Evolutionary conservation across 2,329 filamentous ascomycete species (phyloP).

Genomic region (Pyricularia grisea): DNA sequence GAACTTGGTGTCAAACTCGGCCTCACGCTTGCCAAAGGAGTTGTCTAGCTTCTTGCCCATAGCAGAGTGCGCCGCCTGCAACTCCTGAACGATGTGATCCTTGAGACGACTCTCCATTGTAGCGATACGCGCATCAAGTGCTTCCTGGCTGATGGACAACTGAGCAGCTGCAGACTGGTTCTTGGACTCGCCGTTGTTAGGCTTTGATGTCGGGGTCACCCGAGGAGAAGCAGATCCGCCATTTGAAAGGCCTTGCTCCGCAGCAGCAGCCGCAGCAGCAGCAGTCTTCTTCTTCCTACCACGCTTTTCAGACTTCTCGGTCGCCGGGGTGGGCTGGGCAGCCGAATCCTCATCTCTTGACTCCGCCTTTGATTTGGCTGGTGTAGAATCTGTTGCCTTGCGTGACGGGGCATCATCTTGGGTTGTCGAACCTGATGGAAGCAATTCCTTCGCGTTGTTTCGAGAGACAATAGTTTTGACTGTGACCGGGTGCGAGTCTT

Average conservation of each 20-base stretch:
- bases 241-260: conserved; percentile 34
- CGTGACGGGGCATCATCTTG: conserved; percentile 18
- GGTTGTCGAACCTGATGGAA: conserved; percentile 2
- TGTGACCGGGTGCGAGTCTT: neutral
- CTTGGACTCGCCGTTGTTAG: conserved; percentile 20
- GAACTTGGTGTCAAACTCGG: conserved; percentile 42
- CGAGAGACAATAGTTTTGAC: conserved; percentile 15
- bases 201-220: conserved; percentile 14
- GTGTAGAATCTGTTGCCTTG: conserved; percentile 20
- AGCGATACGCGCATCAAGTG: conserved; percentile 43
- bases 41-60: conserved; percentile 39
- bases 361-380: conserved; percentile 30
- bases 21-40: conserved; percentile 47
- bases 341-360: conserved; percentile 38
- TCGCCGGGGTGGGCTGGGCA: conserved; percentile 15
- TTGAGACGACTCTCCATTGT: conserved; percentile 43
- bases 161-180: conserved; percentile 13
- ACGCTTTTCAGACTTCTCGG: conserved; percentile 52
- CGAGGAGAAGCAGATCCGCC: conserved; percentile 25
- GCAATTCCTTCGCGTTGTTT: conserved; percentile 24
- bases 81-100: conserved; percentile 44
- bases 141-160: conserved; percentile 23
- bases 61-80: conserved; percentile 26
- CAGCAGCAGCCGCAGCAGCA: conserved; percentile 28
- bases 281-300: conserved; percentile 60